Evolutionary conservation across 306 rosid genomes (phyloP), one percentile per base, ranked within the genome.

Genomic region (Lotus japonicus): DNA sequence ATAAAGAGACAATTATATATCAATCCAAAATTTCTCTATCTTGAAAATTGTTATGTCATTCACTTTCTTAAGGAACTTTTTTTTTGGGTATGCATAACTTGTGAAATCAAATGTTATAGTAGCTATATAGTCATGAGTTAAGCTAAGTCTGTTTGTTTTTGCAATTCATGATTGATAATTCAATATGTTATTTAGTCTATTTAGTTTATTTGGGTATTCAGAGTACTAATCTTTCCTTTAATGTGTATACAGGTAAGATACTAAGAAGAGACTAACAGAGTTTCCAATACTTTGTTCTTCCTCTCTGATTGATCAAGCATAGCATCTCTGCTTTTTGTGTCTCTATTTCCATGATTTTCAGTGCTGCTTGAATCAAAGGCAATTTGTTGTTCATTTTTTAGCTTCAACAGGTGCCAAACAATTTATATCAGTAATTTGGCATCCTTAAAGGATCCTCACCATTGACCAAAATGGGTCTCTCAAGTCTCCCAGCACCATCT

Each of bases 401-500:
- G 50, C 50, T 57, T 64, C 74, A 53, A 15, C 6, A 46, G 39
- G 51, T 52, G 43, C 9, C 21, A 39, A 28, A 35, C 58, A 68
- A 42, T 48, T 35, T 19, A 18, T 41, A 58, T 61, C 26, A 39
- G 42, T 48, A 39, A 58, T 19, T 43, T 17, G 23, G 23, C 51
- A 11, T 54, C 50, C 64, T 48, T 21, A 33, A 4, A 31, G 62
- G 58, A 61, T 52, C 33, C 63, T 63, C 19, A 18, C 12, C 23
- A 21, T 79, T 58, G 71, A 55, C 49, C 63, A 75, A 66, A 75
- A 94, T 94, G 98, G 98, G 98, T 54, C 92, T 94, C 51, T 86
- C 94, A 58, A 90, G 84, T 87, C 96, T 94, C 7, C 97, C 98
- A 73, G 83, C 98, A 75, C 96, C 92, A 73, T 88, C 96, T 18